Base-by-base conservation (phyloP, 2,329 filamentous ascomycete genomes). In the Boeremia exigua region DNA sequence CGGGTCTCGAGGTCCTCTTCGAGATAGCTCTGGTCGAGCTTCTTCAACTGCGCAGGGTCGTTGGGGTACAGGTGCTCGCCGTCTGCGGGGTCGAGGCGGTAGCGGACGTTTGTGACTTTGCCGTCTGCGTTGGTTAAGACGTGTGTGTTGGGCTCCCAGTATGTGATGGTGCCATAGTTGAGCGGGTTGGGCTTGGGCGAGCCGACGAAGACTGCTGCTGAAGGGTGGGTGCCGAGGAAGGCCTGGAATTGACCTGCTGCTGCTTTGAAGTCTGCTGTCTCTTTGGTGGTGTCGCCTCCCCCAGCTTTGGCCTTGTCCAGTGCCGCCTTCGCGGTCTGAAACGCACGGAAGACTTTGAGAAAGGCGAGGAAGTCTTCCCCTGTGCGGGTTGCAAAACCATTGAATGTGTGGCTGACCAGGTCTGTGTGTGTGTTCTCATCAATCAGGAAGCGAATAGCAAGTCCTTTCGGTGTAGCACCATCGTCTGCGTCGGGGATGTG, bases 151-250 rank as follows among this genome's bases (percentile, higher is more conserved):
- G 54, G 54, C 39, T 57, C 48, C n/a, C 49, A 53, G 40, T 57
- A 57, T 8, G 54, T 53, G 17, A 57, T 53, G n/a, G 49, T 52
- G 45, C 54, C 87, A 75, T 97, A 97, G 71, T 91, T 92, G 33
- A 92, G 95, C 3, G 92, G 96, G 76, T 79, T 98, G 30, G 94
- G 94, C 1, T 98, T 98, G 74, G 94, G 94, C 36, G 94, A 92
- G 50, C 86, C 91, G 14, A 86, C 85, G 48, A 93, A 92, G 1
- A 89, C 15, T 93, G 78, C 0, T 96, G 97, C 74, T 92, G 94
- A 10, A 83, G 93, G 6, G 96, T 98, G 76, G 92, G 91, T 0
- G 93, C 91, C 30, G 87, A 90, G 63, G 93, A 98, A 74, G 93
- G 94, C 0, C 79, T 98, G 14, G 82, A 91, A 33, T 87, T 87